phyloP scores from a whole-genome alignment of 257 asterid species.

The Plantago ovata region DNA sequence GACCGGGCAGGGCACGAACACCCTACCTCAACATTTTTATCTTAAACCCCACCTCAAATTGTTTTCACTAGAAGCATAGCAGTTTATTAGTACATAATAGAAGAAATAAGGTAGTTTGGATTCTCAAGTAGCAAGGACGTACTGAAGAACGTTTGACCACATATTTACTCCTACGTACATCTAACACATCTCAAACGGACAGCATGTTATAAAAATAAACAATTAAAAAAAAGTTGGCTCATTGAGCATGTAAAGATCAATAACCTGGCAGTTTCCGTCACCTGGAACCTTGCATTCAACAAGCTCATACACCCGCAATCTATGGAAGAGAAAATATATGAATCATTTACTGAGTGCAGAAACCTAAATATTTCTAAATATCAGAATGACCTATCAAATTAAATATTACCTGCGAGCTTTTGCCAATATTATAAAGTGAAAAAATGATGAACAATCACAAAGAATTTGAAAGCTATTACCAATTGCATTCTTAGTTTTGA shows the following conservation, averaged over 20 bases:
- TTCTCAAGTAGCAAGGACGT: not conserved
- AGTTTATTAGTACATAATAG: not conserved
- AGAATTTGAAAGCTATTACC: constrained; percentile 1
- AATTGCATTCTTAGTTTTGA: constrained; percentile 8
- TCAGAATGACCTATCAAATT: constrained; percentile 3
- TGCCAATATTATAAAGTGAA: not conserved
- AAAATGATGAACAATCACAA: constrained; percentile 12
- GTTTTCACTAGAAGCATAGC: too few relatives aligned
- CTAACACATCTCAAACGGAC: not conserved
- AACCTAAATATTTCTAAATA: constrained; percentile 1
- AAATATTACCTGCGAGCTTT: constrained; percentile 9
- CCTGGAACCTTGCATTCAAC: constrained; percentile 87
- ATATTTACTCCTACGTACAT: not conserved
- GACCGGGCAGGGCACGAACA: too few relatives aligned
- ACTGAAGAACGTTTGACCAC: not conserved
- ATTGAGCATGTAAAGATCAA: not conserved
- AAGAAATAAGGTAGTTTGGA: not conserved
- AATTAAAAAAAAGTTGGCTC: not conserved
- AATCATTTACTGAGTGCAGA: constrained; percentile 13
- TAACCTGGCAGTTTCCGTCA: constrained; percentile 97
- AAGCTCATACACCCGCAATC: constrained; percentile 81
- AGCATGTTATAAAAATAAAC: not conserved
- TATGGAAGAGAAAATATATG: constrained; percentile 30
- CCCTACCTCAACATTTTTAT: too few relatives aligned
- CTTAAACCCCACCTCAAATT: too few relatives aligned